Percentiles rank a stretch among this genome's conserved stretches.
Conservation (phyloP, 2,329 filamentous ascomycete species). For the Pseudocercospora ulei region DNA sequence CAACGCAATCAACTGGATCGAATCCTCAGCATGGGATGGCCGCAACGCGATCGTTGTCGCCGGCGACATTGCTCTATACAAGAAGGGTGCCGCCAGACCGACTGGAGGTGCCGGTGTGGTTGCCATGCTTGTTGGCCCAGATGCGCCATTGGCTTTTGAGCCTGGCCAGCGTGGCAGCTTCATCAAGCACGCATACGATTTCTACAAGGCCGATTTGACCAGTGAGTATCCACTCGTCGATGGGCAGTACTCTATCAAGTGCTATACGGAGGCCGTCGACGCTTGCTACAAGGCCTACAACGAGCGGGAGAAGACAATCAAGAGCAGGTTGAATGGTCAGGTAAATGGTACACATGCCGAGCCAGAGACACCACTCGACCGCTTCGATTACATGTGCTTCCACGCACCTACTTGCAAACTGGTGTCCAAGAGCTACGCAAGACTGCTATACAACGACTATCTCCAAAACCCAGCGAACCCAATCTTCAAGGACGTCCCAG, state of each 20-base stretch:
- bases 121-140: conserved; percentile 46
- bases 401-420: conserved; percentile 48
- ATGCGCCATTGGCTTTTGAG: conserved; percentile 45
- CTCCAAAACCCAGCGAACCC: conserved; percentile 41
- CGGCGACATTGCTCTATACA: conserved; percentile 48
- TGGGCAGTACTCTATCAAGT: conserved; percentile 46
- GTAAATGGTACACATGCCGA: conserved; percentile 36
- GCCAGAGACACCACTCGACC: conserved; percentile 42
- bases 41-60: conserved; percentile 46
- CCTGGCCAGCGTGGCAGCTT: conserved; percentile 44
- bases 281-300: conserved; percentile 49
- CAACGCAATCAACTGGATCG: conserved; percentile 48
- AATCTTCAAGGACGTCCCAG: conserved; percentile 44
- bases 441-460: conserved; percentile 47
- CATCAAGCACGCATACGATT: conserved; percentile 47
- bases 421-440: conserved; percentile 47
- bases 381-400: conserved; percentile 49
- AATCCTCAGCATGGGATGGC: conserved; percentile 47
- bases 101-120: conserved; percentile 47
- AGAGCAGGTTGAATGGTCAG: conserved; percentile 37
- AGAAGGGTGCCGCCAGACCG: conserved; percentile 46
- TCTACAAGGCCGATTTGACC: conserved; percentile 48
- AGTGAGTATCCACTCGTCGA: conserved; percentile 48
- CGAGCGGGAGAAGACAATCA: conserved; percentile 41
- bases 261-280: conserved; percentile 47